These are phyloP conservation scores for Kingdonia uniflora DNA, from an alignment of 164 flowering plant species.

Conservation along the genomic window DNA sequence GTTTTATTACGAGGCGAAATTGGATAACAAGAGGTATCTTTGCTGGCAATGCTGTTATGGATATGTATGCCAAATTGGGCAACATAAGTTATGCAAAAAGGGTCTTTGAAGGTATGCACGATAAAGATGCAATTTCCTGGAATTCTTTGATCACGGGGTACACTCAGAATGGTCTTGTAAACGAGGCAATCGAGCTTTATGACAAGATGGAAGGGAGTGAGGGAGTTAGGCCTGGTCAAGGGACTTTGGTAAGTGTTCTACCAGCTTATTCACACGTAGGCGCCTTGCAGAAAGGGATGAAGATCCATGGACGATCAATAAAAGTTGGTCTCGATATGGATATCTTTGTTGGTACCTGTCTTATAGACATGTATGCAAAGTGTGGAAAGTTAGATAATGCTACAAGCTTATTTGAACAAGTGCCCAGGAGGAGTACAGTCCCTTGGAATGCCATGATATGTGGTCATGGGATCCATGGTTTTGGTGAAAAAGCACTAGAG, in stretches of 20 bases:
- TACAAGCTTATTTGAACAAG: conserved; percentile 26
- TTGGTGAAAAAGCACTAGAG: conserved; percentile 22
- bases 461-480: conserved; percentile 27
- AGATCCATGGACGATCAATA: conserved; percentile 24
- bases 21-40: conserved; percentile 45
- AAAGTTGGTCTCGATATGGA: conserved; percentile 26
- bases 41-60: conserved; percentile 32
- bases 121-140: conserved; percentile 30
- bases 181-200: conserved; percentile 26
- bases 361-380: conserved; percentile 55
- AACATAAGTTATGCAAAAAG: conserved; percentile 20
- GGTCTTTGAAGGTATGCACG: conserved; percentile 23
- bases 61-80: conserved; percentile 29
- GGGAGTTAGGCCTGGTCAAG: conserved; percentile 26
- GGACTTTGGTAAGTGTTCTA: conserved; percentile 26
- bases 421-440: conserved; percentile 25
- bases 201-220: conserved; percentile 23
- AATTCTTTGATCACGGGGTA: conserved; percentile 36
- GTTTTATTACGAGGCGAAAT: conserved; percentile 33
- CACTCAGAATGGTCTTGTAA: conserved; percentile 24
- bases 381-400: conserved; percentile 50
- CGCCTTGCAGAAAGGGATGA: conserved; percentile 25
- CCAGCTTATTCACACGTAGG: conserved; percentile 32
- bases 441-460: conserved; percentile 36
- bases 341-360: conserved; percentile 32